A percentile compares a stretch with the other conserved stretches of the same genome.
Conservation (phyloP, 2,329 filamentous ascomycete genomes). For the Pezicula carpinea region DNA sequence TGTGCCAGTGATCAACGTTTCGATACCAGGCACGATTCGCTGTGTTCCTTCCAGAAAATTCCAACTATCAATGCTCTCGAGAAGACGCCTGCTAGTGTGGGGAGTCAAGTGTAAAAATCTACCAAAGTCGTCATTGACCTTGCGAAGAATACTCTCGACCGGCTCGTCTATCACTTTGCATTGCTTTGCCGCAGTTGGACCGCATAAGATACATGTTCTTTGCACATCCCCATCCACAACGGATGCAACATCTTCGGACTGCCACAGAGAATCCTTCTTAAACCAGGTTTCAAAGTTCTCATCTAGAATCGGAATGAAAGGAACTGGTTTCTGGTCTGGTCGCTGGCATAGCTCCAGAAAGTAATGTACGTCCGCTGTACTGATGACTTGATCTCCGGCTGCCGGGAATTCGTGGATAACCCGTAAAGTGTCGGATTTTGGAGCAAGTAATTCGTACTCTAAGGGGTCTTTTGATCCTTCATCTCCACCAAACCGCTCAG, state of each 20-base stretch:
- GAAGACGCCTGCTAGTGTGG: too few species aligned
- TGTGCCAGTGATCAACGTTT: too few species aligned
- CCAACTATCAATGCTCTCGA: too few species aligned
- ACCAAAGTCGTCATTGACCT: constrained; percentile 82
- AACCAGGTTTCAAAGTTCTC: constrained; percentile 99
- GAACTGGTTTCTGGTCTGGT: constrained; percentile 90
- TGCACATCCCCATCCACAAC: constrained; percentile 95
- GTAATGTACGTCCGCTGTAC: constrained; percentile 95
- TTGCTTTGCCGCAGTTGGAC: constrained; percentile 87
- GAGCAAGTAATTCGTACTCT: constrained; percentile 82
- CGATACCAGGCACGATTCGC: too few species aligned
- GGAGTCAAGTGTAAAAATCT: too few species aligned
- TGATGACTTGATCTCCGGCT: constrained; percentile 86
- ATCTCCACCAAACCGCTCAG: constrained; percentile 84
- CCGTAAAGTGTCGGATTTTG: constrained; percentile 73
- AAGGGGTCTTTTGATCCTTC: constrained; percentile 76
- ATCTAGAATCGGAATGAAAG: constrained; percentile 92
- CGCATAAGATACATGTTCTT: constrained; percentile 92
- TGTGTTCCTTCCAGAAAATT: too few species aligned
- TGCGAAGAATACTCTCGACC: constrained; percentile 88
- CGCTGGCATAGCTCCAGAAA: constrained; percentile 91
- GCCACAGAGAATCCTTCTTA: constrained; percentile 99
- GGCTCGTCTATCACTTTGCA: constrained; percentile 89
- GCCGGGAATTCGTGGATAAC: constrained; percentile 80
- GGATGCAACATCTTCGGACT: constrained; percentile 94